Percentiles rank a stretch among this genome's conserved stretches.
Evolutionary conservation across 225 moss, liverwort and hornwort species (phyloP).

Genomic region (Bryoerythrophyllum caledonicum): DNA sequence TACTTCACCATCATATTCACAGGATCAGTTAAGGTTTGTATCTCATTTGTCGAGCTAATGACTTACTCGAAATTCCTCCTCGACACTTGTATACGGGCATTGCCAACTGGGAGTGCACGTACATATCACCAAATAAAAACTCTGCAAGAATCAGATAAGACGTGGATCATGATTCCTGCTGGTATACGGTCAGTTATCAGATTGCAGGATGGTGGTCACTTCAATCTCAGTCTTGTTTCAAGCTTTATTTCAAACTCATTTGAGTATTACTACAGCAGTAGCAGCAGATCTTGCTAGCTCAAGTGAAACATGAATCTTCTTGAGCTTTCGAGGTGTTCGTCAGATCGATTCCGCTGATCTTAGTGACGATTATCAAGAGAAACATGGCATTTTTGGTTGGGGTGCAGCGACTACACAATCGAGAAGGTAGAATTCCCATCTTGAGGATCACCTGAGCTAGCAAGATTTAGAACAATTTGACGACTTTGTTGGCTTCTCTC

Average conservation of each 20-base stretch:
- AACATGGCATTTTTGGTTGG: neutral
- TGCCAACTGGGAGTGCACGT: no score
- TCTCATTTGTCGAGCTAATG: neutral
- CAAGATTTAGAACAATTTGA: no score
- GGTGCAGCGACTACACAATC: slow-evolving; percentile 39
- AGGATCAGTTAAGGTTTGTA: slow-evolving; percentile 61
- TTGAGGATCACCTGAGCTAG: no score
- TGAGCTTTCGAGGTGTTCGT: neutral
- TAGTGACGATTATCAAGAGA: neutral
- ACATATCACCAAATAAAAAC: slow-evolving; percentile 28
- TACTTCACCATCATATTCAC: slow-evolving; percentile 33
- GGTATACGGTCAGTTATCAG: slow-evolving; percentile 26
- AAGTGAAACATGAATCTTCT: neutral
- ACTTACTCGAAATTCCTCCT: no score
- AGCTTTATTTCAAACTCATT: no score
- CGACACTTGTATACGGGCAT: no score
- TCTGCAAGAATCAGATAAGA: no score
- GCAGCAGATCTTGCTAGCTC: no score
- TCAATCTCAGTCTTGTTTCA: slow-evolving; percentile 1
- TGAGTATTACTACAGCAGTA: neutral
- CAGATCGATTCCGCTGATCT: neutral
- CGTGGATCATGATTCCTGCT: slow-evolving; percentile 38
- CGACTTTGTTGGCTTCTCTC: no score
- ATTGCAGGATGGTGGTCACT: neutral
- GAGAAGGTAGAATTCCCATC: slow-evolving; percentile 29